Conservation (phyloP, 495 filamentous ascomycete genomes). For the Annulohypoxylon bovei region DNA sequence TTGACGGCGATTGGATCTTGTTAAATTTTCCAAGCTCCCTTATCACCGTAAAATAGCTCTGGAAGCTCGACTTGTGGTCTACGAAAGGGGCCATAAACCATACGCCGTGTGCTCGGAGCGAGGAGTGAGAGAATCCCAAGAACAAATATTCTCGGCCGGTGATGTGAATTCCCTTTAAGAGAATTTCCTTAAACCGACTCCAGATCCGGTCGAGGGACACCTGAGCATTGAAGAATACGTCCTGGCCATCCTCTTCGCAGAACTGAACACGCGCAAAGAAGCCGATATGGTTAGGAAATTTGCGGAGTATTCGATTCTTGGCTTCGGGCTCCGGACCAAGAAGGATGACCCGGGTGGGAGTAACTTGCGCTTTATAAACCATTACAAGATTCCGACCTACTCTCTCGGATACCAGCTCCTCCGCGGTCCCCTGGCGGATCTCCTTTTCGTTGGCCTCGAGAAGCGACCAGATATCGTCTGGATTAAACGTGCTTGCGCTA, state of each 20-base stretch:
- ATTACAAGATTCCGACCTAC: constrained; percentile 45
- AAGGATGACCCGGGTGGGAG: constrained; percentile 73
- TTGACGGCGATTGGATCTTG: constrained; percentile 71
- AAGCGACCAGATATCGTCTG: constrained; percentile 53
- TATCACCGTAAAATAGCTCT: constrained; percentile 64
- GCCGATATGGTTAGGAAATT: constrained; percentile 69
- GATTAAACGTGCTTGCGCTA: constrained; percentile 55
- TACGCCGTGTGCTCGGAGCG: constrained; percentile 67
- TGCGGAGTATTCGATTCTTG: constrained; percentile 78
- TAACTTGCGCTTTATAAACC: constrained; percentile 71
- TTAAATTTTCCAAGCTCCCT: constrained; percentile 71
- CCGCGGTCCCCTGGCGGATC: constrained; percentile 42
- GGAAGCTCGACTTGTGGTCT: constrained; percentile 51
- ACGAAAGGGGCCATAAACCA: constrained; percentile 81
- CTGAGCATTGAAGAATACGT: constrained; percentile 64
- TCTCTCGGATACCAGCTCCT: constrained; percentile 36
- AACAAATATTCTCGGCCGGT: constrained; percentile 72
- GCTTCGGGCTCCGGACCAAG: constrained; percentile 75
- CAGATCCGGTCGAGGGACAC: constrained; percentile 66
- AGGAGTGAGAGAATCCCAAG: constrained; percentile 85
- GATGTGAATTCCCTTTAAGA: constrained; percentile 67
- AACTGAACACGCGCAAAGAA: constrained; percentile 78
- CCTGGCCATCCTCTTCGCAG: constrained; percentile 75
- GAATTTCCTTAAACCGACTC: constrained; percentile 66
- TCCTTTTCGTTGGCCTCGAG: constrained; percentile 54